phyloP scores from a whole-genome alignment of 139 green algal species.

The Raphidocelis subcapitata region DNA sequence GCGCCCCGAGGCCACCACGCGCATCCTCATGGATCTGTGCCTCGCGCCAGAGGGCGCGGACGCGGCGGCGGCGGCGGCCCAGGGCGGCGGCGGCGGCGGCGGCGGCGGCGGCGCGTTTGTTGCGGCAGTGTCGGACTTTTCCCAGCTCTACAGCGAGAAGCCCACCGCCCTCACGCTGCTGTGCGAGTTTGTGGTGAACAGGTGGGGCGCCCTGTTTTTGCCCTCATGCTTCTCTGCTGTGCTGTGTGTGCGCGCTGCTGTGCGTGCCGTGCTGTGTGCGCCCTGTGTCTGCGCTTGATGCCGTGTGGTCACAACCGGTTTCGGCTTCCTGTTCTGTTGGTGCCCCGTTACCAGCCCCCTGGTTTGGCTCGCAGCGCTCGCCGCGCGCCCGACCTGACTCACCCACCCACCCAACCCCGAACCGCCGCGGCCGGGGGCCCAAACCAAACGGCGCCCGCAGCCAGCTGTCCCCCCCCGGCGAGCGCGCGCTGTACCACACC shows the following conservation, averaged over 20 bases:
- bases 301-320: no score
- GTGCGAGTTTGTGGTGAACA: conserved; percentile 84
- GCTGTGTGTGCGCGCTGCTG: no score
- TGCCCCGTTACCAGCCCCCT: no score
- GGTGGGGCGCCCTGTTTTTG: no score
- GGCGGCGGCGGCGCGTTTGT: conserved; percentile 33
- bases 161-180: conserved; percentile 76
- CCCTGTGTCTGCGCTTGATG: neutral
- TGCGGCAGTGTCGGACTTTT: conserved; percentile 77
- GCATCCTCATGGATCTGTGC: conserved; percentile 89
- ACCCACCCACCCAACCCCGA: no score
- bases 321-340: no score
- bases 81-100: neutral
- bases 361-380: no score
- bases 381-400: no score
- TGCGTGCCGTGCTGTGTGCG: neutral
- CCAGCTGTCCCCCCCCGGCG: conserved; percentile 29
- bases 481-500: conserved; percentile 78
- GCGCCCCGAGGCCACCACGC: conserved; percentile 76
- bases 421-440: no score
- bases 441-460: no score
- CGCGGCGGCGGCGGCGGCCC: neutral
- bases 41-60: conserved; percentile 20
- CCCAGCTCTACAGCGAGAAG: conserved; percentile 78
- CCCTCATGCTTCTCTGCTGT: no score